A percentile compares a stretch with the other conserved stretches of the same genome.
These are phyloP conservation scores for Lumnitzera littorea DNA, from an alignment of 345 rosid genomes.

Conservation along the genomic window DNA sequence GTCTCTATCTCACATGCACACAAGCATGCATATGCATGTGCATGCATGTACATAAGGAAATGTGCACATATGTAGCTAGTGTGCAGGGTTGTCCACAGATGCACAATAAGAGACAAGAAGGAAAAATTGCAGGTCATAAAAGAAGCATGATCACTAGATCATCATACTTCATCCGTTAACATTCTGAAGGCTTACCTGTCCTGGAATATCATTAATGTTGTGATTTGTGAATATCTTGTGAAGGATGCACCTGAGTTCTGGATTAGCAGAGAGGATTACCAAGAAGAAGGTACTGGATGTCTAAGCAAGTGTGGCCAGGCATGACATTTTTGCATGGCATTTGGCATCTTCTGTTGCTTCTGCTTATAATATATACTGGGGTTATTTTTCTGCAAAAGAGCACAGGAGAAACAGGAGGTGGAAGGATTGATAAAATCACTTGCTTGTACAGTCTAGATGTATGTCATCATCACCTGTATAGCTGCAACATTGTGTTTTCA, in stretches of 20 bases:
- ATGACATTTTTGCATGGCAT: constrained; percentile 8
- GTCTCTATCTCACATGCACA: constrained; percentile 1
- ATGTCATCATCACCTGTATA: too few species aligned
- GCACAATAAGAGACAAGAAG: too few species aligned
- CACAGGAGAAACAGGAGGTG: not conserved
- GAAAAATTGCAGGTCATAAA: too few species aligned
- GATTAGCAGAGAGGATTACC: constrained; percentile 87
- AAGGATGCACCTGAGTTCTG: constrained; percentile 98
- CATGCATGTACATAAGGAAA: not conserved
- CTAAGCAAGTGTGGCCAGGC: constrained; percentile 69
- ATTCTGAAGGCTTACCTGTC: too few species aligned
- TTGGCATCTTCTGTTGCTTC: not conserved
- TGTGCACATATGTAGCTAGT: not conserved
- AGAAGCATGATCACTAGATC: too few species aligned
- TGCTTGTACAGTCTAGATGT: too few species aligned
- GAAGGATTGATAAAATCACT: not conserved
- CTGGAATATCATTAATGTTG: not conserved
- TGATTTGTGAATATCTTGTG: constrained; percentile 10
- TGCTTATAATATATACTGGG: not conserved
- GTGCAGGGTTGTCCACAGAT: too few species aligned
- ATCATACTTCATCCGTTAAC: too few species aligned
- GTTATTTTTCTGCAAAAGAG: not conserved
- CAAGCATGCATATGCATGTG: not conserved
- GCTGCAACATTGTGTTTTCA: too few species aligned
- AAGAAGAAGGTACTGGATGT: constrained; percentile 82